phyloP scores from a whole-genome alignment of 208 protist genomes.

The Kentomonas sorsogonicus region DNA sequence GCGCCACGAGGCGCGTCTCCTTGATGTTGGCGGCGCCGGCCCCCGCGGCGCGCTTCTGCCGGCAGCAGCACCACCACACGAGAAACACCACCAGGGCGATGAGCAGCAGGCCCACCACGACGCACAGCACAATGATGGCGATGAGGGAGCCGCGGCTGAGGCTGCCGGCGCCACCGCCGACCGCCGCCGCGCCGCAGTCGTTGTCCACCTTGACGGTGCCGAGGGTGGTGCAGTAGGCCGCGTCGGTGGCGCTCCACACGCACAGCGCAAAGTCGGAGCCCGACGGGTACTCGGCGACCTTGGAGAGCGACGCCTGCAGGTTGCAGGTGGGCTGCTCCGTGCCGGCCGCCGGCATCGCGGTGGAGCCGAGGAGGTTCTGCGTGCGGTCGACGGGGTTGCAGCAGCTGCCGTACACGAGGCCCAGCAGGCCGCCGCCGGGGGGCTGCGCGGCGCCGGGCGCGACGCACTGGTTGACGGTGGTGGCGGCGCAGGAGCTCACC shows the following conservation, averaged over 20 bases:
- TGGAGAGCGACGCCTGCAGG: slow-evolving; percentile 22
- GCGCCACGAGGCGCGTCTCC: slow-evolving; percentile 18
- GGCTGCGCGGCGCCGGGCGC: slow-evolving; percentile 21
- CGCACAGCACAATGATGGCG: slow-evolving; percentile 31
- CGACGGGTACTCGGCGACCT: slow-evolving; percentile 18
- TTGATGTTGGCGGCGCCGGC: too few relatives aligned
- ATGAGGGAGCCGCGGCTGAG: slow-evolving; percentile 26
- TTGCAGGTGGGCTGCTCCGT: too few relatives aligned
- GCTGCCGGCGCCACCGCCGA: slow-evolving; percentile 6
- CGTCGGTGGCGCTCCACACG: slow-evolving; percentile 38
- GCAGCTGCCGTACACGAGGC: slow-evolving; percentile 49
- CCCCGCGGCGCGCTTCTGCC: slow-evolving; percentile 11
- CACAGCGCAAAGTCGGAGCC: slow-evolving; percentile 42
- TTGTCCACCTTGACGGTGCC: slow-evolving; percentile 19
- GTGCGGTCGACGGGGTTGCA: slow-evolving; percentile 28
- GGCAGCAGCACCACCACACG: slow-evolving; percentile 37
- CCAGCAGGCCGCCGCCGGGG: slow-evolving; percentile 14
- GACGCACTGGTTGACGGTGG: slow-evolving; percentile 21
- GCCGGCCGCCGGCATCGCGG: slow-evolving; percentile 16
- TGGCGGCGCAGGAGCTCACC: background rate
- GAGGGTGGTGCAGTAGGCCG: slow-evolving; percentile 45
- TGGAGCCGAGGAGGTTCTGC: slow-evolving; percentile 13
- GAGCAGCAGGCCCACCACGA: slow-evolving; percentile 27
- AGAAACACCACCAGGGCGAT: slow-evolving; percentile 30
- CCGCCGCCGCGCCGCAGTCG: slow-evolving; percentile 16